Evolutionary conservation across 768 basidiomycete genomes (phyloP).

Genomic region (Tylopilus vinaceipallidus): DNA sequence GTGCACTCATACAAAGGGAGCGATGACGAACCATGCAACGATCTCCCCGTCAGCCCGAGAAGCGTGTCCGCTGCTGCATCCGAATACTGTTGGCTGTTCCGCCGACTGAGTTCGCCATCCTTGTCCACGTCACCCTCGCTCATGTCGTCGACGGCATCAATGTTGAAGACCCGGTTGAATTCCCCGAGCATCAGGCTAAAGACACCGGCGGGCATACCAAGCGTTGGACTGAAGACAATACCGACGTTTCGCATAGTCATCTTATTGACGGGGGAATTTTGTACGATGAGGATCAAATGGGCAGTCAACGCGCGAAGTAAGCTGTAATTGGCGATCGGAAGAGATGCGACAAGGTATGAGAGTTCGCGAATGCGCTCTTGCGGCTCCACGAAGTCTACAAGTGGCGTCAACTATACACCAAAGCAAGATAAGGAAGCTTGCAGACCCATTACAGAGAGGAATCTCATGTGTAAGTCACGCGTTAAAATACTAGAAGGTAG

Average conservation of each 20-base stretch:
- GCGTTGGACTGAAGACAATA: conserved; percentile 96
- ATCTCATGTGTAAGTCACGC: conserved; percentile 84
- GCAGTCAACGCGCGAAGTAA: conserved; percentile 91
- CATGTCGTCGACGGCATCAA: conserved; percentile 42
- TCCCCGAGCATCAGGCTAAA: conserved; percentile 94
- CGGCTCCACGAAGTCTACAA: conserved; percentile 80
- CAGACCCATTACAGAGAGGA: conserved; percentile 91
- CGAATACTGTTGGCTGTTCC: conserved; percentile 83
- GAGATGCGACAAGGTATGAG: conserved; percentile 76
- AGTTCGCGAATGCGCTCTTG: conserved; percentile 88
- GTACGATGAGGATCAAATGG: conserved; percentile 92
- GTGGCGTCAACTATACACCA: conserved; percentile 13
- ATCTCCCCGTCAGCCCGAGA: conserved; percentile 73
- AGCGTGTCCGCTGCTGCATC: conserved; percentile 81
- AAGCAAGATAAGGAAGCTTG: conserved; percentile 15
- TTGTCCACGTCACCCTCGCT: conserved; percentile 24
- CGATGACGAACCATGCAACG: conserved; percentile 54
- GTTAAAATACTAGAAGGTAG: conserved; percentile 91
- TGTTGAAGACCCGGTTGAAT: conserved; percentile 92
- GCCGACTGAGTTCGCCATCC: conserved; percentile 48
- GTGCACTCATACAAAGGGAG: neutral
- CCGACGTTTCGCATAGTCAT: conserved; percentile 99
- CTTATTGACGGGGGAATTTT: conserved; percentile 88
- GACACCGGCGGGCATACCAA: conserved; percentile 96
- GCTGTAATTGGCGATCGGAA: conserved; percentile 92